Evolutionary conservation across 2,329 filamentous ascomycete genomes (phyloP).

Genomic region (Claviceps cyperi): DNA sequence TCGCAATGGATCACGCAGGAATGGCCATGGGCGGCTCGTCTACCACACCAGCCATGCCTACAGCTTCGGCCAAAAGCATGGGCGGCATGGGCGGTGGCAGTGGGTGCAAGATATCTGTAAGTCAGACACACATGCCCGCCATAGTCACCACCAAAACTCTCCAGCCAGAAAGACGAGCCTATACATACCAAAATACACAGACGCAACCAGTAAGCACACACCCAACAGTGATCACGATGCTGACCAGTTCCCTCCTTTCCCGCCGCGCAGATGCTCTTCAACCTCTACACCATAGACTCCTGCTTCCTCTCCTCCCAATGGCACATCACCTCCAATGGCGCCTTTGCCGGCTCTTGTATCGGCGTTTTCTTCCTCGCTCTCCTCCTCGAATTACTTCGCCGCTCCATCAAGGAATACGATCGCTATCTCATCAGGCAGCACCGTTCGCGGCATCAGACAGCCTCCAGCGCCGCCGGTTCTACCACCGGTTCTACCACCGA

Average conservation of each 20-base stretch:
- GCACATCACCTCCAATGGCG: conserved; percentile 53
- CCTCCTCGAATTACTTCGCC: conserved; percentile 56
- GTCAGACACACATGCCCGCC: background rate
- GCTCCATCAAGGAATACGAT: conserved; percentile 59
- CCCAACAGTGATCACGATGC: background rate
- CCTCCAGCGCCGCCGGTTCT: conserved; percentile 2
- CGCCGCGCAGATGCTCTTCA: conserved; percentile 56
- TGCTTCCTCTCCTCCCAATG: conserved; percentile 57
- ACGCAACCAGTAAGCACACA: too few relatives aligned
- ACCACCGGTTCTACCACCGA: background rate
- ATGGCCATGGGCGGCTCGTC: conserved; percentile 5
- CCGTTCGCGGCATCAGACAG: conserved; percentile 17
- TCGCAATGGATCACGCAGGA: conserved; percentile 9
- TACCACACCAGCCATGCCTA: conserved; percentile 6
- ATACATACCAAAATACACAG: background rate
- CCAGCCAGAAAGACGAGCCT: background rate
- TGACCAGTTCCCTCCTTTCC: background rate
- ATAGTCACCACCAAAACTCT: too few relatives aligned
- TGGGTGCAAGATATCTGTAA: conserved; percentile 26
- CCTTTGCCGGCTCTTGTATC: conserved; percentile 71
- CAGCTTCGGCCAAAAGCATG: conserved; percentile 6
- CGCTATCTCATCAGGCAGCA: conserved; percentile 44
- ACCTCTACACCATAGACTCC: conserved; percentile 58
- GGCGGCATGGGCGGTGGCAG: conserved; percentile 13
- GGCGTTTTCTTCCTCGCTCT: conserved; percentile 64